Evolutionary conservation across 2,329 filamentous ascomycete species (phyloP), one percentile per base, ranked within the genome.

Genomic region (Cryoendolithus antarcticus): DNA sequence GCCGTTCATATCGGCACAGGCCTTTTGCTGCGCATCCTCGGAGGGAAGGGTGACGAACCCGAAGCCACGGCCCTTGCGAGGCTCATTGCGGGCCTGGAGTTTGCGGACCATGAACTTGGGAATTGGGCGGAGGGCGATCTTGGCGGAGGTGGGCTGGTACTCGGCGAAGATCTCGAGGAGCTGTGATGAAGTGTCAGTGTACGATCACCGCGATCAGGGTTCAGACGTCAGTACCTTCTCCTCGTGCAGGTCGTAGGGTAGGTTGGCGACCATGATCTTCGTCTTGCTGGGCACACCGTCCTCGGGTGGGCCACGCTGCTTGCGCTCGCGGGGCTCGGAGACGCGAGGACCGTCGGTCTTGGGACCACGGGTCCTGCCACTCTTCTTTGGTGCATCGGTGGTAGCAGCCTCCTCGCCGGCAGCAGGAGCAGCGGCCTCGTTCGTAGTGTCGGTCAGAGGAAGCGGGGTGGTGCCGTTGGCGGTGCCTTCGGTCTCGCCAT

Each of bases 41-140:
- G 86, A 93, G 48, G 82, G 82, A 46, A 98, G 80, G 45, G 86
- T 96, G 48, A 98, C 91, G 64, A 98, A 98, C 52, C 91, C 91
- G 63, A 98, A 98, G 51, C 91, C 91, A 72, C 91, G 91, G 46
- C 91, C 91, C 81, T 98, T 98, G 72, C 91, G 91, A 57, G 89
- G 80, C 72, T 98, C 91, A 61, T 88, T 88, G 62, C 91, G 89
- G 58, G 89, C 88, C 71, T 94, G 88, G 47, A 98, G 85, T 77
- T 98, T 98, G 82, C 95, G 95, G 70, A 98, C 91, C 91, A 98
- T 98, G 74, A 96, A 98, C 58, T 89, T 88, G 54, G 91, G 91
- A 53, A 98, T 98, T 38, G 91, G 91, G 57, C 91, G 89, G 54
- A 98, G 85, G 51, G 91, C 91, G 60, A 98, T 96, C 79, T 96